Base-by-base conservation (phyloP, 768 basidiomycete genomes). In the Auricularia cornea region DNA sequence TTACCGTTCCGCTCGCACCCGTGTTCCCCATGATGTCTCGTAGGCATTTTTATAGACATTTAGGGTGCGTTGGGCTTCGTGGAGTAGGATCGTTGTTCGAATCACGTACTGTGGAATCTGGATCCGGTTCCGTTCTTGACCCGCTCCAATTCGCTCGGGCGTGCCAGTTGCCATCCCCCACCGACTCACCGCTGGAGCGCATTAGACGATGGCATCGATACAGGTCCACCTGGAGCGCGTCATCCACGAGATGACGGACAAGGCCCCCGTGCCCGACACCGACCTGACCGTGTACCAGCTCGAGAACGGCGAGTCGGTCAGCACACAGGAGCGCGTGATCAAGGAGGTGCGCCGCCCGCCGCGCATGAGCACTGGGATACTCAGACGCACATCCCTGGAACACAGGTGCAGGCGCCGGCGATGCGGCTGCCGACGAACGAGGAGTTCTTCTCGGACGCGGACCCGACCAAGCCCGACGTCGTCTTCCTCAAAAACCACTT, bases 401-500 rank as follows among this genome's bases (percentile, higher is more conserved):
- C 35, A 14, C 71, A 97, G 94, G 94, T 98, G 8, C 97, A 98
- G 87, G 95, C 97, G 29, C 96, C 97, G 29, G 95, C 97, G 59
- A 95, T 96, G 87, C 80, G 79, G 68, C 84, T 88, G 64, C 97
- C 97, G 1, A 94, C 95, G 2, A 85, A 90, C 68, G 91, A 90
- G 68, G 93, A 98, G 74, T 99, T 98, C 83, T 98, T 88, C 78
- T 88, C 90, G 63, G 76, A 77, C 60, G 82, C 85, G 69, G 96
- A 98, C 78, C 87, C 84, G 52, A 83, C 87, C 31, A 98, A 96
- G 75, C 96, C 96, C 11, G 92, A 98, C 74, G 81, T 98, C 68
- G 94, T 92, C 31, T 98, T 94, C 75, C 82, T 99, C 66, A 99
- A 98, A 80, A 98, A 98, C 70, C 97, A 99, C 77, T 98, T 99